Conservation (phyloP, 164 flowering plant species). For the Euptelea pleiosperma region DNA sequence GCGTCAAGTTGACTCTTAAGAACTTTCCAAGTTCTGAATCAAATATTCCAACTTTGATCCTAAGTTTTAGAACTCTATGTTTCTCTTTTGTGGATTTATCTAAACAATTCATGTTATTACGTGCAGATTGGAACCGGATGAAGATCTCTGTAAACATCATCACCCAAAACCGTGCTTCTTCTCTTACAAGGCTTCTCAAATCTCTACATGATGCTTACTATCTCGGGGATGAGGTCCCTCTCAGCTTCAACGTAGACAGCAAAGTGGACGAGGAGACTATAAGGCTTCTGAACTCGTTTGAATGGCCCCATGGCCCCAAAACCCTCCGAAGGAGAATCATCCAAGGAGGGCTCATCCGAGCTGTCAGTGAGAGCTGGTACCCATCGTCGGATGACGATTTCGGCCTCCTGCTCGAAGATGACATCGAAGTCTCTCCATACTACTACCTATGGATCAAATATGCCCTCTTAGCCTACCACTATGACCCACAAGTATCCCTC, state of each 20-base stretch:
- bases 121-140: constrained; percentile 95
- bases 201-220: constrained; percentile 75
- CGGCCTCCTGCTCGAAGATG: constrained; percentile 93
- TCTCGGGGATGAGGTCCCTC: constrained; percentile 72
- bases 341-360: constrained; percentile 95
- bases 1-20: background rate
- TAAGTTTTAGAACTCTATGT: too few species aligned
- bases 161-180: constrained; percentile 78
- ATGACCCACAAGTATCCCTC: constrained; percentile 83
- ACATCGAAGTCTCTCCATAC: constrained; percentile 95
- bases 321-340: constrained; percentile 79
- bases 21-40: background rate
- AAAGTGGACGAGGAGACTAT: constrained; percentile 79
- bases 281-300: constrained; percentile 51
- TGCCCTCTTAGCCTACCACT: constrained; percentile 74
- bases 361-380: constrained; percentile 99
- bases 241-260: constrained; percentile 96
- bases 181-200: constrained; percentile 74
- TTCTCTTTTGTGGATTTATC: background rate
- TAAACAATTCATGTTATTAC: background rate
- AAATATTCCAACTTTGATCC: too few species aligned
- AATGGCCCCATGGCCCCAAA: constrained; percentile 95
- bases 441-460: constrained; percentile 95
- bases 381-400: constrained; percentile 84
- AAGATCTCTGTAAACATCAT: constrained; percentile 74